Percentiles rank a stretch among this genome's conserved stretches.
phyloP scores from a whole-genome alignment of 78 protist genomes.

The Dictyostelium firmibasis region DNA sequence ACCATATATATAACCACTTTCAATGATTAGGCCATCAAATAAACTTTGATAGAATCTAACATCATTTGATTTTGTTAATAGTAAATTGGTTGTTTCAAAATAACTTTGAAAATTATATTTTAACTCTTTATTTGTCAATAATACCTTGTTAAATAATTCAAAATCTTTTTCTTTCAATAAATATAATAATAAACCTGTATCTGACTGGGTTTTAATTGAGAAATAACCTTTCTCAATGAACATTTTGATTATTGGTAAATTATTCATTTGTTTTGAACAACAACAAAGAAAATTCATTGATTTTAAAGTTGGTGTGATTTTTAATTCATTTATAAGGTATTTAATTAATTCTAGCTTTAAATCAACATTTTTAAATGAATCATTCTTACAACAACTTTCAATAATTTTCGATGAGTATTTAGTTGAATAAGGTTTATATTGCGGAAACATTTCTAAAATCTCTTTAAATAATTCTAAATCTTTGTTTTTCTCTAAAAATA shows the following conservation, averaged over 20 bases:
- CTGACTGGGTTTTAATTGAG: background rate
- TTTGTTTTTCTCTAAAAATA: background rate
- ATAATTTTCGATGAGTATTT: background rate
- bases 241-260: background rate
- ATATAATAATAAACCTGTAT: background rate
- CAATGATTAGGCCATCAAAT: background rate
- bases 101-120: background rate
- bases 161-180: background rate
- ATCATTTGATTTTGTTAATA: background rate
- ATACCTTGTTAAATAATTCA: background rate
- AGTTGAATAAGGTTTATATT: background rate
- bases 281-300: background rate
- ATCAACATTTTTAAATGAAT: background rate
- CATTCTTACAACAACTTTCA: background rate
- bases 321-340: background rate
- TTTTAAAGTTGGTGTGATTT: background rate
- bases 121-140: background rate
- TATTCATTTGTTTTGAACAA: background rate
- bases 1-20: background rate
- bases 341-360: background rate
- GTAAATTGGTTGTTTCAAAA: background rate
- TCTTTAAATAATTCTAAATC: background rate
- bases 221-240: background rate
- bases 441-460: background rate
- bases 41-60: background rate